Conservation (phyloP, 108 stramenopile genomes). For the Discostella pseudostelligera region DNA sequence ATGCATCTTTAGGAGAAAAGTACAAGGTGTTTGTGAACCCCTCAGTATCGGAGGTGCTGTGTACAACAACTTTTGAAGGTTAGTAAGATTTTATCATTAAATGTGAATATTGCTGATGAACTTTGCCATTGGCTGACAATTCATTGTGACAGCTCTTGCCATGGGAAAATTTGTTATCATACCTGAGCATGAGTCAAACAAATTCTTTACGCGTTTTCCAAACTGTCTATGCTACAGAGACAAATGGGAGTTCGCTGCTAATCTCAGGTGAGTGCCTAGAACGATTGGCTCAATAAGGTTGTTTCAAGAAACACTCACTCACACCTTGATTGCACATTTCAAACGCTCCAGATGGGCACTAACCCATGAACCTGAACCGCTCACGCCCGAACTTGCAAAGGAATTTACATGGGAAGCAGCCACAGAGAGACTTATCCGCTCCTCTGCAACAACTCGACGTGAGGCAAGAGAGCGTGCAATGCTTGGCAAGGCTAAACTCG, state of each 20-base stretch:
- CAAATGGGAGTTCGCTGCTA: constrained; percentile 75
- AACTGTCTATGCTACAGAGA: constrained; percentile 76
- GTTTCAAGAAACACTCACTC: neutral
- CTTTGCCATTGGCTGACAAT: neutral
- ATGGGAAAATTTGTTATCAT: constrained; percentile 86
- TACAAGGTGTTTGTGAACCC: constrained; percentile 88
- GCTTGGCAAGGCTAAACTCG: constrained; percentile 57
- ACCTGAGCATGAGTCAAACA: constrained; percentile 69
- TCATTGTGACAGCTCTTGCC: constrained; percentile 38
- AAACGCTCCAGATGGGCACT: constrained; percentile 58
- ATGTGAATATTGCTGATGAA: constrained; percentile 19
- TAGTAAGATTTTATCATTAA: too few species aligned
- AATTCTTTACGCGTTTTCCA: constrained; percentile 68
- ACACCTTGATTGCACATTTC: neutral
- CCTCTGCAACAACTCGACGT: constrained; percentile 61
- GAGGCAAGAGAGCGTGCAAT: constrained; percentile 59
- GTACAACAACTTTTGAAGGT: constrained; percentile 70
- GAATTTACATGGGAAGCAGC: constrained; percentile 84
- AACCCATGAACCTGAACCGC: constrained; percentile 72
- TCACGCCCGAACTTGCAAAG: constrained; percentile 56
- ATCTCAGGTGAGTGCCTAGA: constrained; percentile 21
- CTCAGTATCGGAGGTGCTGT: constrained; percentile 78
- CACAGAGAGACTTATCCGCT: constrained; percentile 69
- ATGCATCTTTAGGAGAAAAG: constrained; percentile 51
- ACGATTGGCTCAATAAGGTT: neutral